Conservation (phyloP, 768 basidiomycete genomes). For the Gloeostereum incarnatum region DNA sequence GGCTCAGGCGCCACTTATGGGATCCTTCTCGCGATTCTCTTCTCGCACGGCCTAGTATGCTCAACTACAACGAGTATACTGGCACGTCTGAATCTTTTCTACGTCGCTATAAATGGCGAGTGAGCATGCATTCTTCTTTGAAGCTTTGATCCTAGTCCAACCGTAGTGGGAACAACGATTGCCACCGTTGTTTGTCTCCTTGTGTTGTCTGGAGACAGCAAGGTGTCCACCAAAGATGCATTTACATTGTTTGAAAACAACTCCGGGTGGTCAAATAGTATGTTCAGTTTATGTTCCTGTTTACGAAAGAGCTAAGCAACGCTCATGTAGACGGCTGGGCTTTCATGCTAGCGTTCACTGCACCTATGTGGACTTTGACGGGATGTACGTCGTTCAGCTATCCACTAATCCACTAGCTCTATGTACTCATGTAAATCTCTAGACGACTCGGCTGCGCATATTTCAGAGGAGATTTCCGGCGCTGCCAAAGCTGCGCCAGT, state of each 20-base stretch:
- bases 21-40: constrained; percentile 53
- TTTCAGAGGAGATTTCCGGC: constrained; percentile 62
- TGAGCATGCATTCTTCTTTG: constrained; percentile 6
- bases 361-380: constrained; percentile 75
- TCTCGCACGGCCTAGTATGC: constrained; percentile 62
- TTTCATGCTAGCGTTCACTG: constrained; percentile 61
- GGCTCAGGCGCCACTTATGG: constrained; percentile 57
- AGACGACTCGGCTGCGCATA: constrained; percentile 71
- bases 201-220: constrained; percentile 43
- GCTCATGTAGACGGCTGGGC: constrained; percentile 57
- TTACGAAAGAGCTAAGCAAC: neutral
- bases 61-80: constrained; percentile 59
- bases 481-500: constrained; percentile 58
- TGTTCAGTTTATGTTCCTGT: constrained; percentile 10
- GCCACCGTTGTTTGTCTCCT: constrained; percentile 54
- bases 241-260: constrained; percentile 67
- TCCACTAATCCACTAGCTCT: neutral
- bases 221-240: constrained; percentile 59
- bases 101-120: constrained; percentile 56
- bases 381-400: constrained; percentile 36
- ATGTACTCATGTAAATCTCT: neutral
- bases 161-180: constrained; percentile 51
- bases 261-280: constrained; percentile 58
- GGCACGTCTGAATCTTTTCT: constrained; percentile 62
- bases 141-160: constrained; percentile 8